Evolutionary conservation across 139 green algal genomes (phyloP).

Genomic region (Chlamydomonas urium): DNA sequence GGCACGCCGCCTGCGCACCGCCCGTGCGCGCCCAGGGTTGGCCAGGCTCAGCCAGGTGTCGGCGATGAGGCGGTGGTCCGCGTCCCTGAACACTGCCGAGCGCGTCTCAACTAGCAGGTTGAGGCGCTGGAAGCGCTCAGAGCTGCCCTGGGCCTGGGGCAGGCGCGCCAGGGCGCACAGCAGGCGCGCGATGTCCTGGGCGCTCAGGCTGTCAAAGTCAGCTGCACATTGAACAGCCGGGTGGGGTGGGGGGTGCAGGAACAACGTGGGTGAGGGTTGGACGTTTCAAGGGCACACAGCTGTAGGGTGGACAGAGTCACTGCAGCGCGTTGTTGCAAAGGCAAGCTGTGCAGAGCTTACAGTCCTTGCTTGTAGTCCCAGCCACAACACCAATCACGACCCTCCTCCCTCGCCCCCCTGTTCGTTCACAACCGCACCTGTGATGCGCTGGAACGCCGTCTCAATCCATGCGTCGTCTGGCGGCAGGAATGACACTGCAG

Average conservation of each 20-base stretch:
- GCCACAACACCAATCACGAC: too few relatives aligned
- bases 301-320: too few relatives aligned
- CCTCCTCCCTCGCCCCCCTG: too few relatives aligned
- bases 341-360: too few relatives aligned
- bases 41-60: conserved; percentile 2
- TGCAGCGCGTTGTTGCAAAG: too few relatives aligned
- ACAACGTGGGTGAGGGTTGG: too few relatives aligned
- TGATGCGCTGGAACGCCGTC: not conserved
- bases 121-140: conserved; percentile 1
- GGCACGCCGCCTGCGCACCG: too few relatives aligned
- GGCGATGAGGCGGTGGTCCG: conserved; percentile 1
- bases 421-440: not conserved
- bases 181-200: conserved; percentile 7
- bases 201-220: conserved; percentile 1
- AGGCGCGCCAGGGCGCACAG: conserved; percentile 14
- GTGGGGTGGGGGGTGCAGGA: not conserved
- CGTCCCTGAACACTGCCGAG: conserved; percentile 4
- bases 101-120: conserved; percentile 12
- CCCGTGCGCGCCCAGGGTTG: not conserved
- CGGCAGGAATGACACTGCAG: too few relatives aligned
- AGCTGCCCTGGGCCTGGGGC: not conserved
- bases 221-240: not conserved
- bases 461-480: not conserved
- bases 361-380: too few relatives aligned
- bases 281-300: too few relatives aligned